These are phyloP conservation scores for Wickerhamiella nectarea DNA, from an alignment of 805 yeast genomes.

Conservation along the genomic window DNA sequence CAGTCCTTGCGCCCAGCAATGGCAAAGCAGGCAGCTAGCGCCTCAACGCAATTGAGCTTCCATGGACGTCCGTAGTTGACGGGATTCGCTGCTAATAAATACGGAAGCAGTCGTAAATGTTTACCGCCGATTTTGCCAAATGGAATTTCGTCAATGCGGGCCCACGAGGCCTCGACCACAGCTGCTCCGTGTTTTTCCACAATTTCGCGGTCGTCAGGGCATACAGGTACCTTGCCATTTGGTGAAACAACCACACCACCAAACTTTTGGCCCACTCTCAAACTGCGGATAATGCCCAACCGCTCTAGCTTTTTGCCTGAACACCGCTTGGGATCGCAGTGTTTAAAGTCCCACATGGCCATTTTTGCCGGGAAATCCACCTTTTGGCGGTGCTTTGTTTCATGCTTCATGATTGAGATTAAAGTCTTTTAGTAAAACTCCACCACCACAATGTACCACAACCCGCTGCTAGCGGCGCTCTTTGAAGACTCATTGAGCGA, in stretches of 20 bases:
- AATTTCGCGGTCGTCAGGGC: slow-evolving; percentile 69
- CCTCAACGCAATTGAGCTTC: slow-evolving; percentile 93
- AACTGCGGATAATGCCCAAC: slow-evolving; percentile 61
- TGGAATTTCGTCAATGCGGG: slow-evolving; percentile 92
- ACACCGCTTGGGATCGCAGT: slow-evolving; percentile 96
- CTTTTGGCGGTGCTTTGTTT: slow-evolving; percentile 16
- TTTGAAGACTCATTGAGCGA: slow-evolving; percentile 13
- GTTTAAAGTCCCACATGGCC: slow-evolving; percentile 98
- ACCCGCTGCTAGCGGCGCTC: slow-evolving; percentile 17
- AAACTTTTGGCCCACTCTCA: slow-evolving; percentile 88
- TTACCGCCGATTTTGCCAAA: slow-evolving; percentile 84
- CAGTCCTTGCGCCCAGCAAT: slow-evolving; percentile 83
- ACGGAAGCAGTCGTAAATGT: slow-evolving; percentile 76
- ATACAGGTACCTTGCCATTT: slow-evolving; percentile 76
- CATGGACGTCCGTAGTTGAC: slow-evolving; percentile 95
- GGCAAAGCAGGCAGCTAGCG: slow-evolving; percentile 91
- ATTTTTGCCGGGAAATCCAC: slow-evolving; percentile 60
- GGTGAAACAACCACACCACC: slow-evolving; percentile 87
- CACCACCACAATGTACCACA: slow-evolving; percentile 4
- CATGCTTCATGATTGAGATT: slow-evolving; percentile 8
- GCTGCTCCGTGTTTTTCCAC: slow-evolving; percentile 84
- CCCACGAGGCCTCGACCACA: slow-evolving; percentile 98
- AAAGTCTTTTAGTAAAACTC: background rate
- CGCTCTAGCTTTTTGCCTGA: slow-evolving; percentile 90
- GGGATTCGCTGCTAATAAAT: slow-evolving; percentile 89